Evolutionary conservation across 768 basidiomycete genomes (phyloP), one percentile per base, ranked within the genome.

Genomic region (Grammothele lineata): DNA sequence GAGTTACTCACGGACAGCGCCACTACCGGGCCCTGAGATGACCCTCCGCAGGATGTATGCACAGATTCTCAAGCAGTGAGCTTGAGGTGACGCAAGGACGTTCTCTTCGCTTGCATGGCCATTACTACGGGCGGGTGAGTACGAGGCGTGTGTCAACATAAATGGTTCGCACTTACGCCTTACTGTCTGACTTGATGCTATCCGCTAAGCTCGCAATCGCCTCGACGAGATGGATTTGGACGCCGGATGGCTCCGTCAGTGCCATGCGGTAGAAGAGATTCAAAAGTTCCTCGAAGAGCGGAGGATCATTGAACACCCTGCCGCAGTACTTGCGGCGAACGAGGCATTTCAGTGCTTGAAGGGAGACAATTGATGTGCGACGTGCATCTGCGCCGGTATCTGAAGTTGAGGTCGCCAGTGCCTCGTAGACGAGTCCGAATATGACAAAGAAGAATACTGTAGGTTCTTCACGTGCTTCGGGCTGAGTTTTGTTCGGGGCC

Each of bases 391-490:
- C 54, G 2, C 76, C 74, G 0, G 80, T 70, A 45, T 89, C 80
- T 0, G 82, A 67, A 2, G 85, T 79, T 3, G 86, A 77, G 0
- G 77, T 73, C 0, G 80, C 79, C 6, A 97, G 69, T 0, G 89
- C 83, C 62, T 98, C 95, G 56, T 87, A 99, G 0, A 95, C 83
- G n/a, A 98, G 77, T 10, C 95, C 94, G 61, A 95, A 97, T 4
- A 96, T 62, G 10, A 90, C 77, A 67, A 85, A 92, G 69, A 97
- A 99, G 66, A 90, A 82, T 10, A 81, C 74, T 0, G 85, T 75
- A 2, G 92, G 88, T 47, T 91, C 87, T 12, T 74, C 68, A 7
- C 67, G 59, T 5, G 59, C 63, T 1, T 60, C 53, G 3, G 62
- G 50, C 0, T 65, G 21, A 2, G 21, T 14, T 10, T 38, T 35